Conservation (phyloP, 1,284 basidiomycete genomes). For the Ustilago bromivora region DNA sequence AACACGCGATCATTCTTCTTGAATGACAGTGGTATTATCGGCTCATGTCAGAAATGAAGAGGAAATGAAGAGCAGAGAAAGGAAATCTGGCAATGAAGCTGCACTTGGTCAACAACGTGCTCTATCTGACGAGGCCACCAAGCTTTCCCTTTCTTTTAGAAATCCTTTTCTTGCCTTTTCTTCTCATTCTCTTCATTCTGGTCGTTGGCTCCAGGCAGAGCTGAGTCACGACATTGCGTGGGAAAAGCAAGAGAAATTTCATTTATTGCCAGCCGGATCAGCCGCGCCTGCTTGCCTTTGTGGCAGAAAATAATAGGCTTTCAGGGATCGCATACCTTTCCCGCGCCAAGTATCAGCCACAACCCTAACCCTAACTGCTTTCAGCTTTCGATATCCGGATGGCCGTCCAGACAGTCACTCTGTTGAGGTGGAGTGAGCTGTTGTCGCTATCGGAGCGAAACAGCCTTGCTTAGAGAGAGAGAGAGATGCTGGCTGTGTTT, state of each 20-base stretch:
- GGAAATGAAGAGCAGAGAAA: not conserved
- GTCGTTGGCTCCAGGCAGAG: not conserved
- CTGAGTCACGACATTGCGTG: constrained; percentile 2
- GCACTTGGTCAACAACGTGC: too few species aligned
- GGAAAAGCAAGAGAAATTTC: too few species aligned
- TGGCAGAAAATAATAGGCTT: not conserved
- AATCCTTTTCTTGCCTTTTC: not conserved
- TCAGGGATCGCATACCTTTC: constrained; percentile 1
- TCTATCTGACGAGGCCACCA: not conserved
- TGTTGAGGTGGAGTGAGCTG: too few species aligned
- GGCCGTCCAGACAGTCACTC: not conserved
- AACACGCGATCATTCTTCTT: not conserved
- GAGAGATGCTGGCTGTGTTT: not conserved
- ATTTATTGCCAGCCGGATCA: too few species aligned
- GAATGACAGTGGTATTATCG: not conserved
- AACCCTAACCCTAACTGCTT: not conserved
- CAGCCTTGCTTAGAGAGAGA: not conserved
- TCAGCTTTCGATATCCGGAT: not conserved
- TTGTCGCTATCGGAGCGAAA: too few species aligned
- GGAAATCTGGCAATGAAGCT: not conserved
- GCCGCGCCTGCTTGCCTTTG: too few species aligned
- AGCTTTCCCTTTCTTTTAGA: not conserved
- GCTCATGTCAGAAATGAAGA: constrained; percentile 5
- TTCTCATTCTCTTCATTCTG: not conserved
- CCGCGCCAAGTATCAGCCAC: constrained; percentile 5